Percentiles rank a stretch among this genome's conserved stretches.
phyloP scores from a whole-genome alignment of 2,329 filamentous ascomycete genomes.

The Hypomyces perniciosus region DNA sequence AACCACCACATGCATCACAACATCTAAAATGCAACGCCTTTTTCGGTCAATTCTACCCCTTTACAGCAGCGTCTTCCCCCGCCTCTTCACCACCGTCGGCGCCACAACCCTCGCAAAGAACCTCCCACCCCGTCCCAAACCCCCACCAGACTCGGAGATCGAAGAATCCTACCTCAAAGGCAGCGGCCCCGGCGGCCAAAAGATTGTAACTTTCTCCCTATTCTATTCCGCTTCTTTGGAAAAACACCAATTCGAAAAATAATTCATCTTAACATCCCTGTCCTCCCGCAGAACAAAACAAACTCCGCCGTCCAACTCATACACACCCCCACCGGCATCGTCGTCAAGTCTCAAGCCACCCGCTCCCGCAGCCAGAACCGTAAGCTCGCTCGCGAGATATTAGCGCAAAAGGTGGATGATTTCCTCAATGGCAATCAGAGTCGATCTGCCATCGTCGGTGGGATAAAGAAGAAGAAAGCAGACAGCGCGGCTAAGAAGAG shows the following conservation, averaged over 20 bases:
- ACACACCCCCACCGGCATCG: conserved; percentile 82
- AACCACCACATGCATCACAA: too few relatives aligned
- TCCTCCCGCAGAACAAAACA: conserved; percentile 72
- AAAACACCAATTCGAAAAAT: background rate
- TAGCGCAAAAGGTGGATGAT: conserved; percentile 71
- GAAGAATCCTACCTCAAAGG: conserved; percentile 85
- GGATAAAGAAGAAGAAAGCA: conserved; percentile 60
- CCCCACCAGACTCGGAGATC: conserved; percentile 71
- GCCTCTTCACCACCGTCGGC: conserved; percentile 28
- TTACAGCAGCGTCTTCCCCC: background rate
- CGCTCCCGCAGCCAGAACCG: conserved; percentile 82
- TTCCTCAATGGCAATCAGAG: conserved; percentile 64
- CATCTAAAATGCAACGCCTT: too few relatives aligned
- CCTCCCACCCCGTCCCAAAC: conserved; percentile 67
- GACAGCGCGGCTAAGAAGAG: conserved; percentile 77
- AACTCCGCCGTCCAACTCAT: conserved; percentile 89
- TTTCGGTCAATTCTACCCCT: too few relatives aligned
- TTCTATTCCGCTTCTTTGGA: conserved; percentile 6
- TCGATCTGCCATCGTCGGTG: conserved; percentile 58
- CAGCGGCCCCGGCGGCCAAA: conserved; percentile 88
- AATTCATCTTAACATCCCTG: background rate
- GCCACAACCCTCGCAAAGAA: conserved; percentile 37
- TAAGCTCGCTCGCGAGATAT: conserved; percentile 70
- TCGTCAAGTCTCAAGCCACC: conserved; percentile 91
- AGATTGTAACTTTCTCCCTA: conserved; percentile 57